These are phyloP conservation scores for Gnomoniopsis smithogilvyi DNA, from an alignment of 2,329 filamentous ascomycete species.

Conservation along the genomic window DNA sequence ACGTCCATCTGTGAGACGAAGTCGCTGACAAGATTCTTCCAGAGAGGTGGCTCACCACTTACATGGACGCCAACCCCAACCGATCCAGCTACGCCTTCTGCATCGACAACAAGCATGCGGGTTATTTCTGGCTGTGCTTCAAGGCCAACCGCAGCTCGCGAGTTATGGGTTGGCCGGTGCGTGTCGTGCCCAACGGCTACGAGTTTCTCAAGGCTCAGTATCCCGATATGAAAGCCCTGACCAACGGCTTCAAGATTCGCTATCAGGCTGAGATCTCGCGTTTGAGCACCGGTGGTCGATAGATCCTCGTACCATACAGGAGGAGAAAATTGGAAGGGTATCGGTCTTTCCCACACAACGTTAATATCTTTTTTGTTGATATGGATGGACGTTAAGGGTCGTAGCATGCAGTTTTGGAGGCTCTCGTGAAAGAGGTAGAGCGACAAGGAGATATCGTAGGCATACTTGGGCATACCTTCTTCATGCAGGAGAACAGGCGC, in stretches of 20 bases:
- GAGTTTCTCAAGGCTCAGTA: slow-evolving; percentile 87
- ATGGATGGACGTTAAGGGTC: no score
- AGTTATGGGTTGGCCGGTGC: slow-evolving; percentile 78
- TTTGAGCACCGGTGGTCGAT: slow-evolving; percentile 37
- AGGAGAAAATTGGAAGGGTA: background rate
- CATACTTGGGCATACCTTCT: background rate
- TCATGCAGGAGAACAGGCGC: background rate
- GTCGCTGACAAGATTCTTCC: slow-evolving; percentile 23
- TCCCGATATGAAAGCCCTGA: slow-evolving; percentile 90
- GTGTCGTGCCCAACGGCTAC: slow-evolving; percentile 89
- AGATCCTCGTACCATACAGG: background rate
- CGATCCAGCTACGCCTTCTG: slow-evolving; percentile 95
- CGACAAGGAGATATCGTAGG: background rate
- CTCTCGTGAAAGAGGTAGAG: background rate
- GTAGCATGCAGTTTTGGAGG: background rate
- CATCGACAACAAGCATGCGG: slow-evolving; percentile 85
- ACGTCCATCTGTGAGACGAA: background rate
- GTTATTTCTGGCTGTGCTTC: slow-evolving; percentile 95
- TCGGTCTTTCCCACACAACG: slow-evolving; percentile 6
- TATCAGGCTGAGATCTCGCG: slow-evolving; percentile 65
- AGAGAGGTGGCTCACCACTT: slow-evolving; percentile 96
- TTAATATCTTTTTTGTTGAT: background rate
- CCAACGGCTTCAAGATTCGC: slow-evolving; percentile 94
- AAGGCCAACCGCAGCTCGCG: slow-evolving; percentile 77
- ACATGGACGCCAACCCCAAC: slow-evolving; percentile 92